Conservation (phyloP, 257 asterid genomes). For the Lithospermum erythrorhizon region DNA sequence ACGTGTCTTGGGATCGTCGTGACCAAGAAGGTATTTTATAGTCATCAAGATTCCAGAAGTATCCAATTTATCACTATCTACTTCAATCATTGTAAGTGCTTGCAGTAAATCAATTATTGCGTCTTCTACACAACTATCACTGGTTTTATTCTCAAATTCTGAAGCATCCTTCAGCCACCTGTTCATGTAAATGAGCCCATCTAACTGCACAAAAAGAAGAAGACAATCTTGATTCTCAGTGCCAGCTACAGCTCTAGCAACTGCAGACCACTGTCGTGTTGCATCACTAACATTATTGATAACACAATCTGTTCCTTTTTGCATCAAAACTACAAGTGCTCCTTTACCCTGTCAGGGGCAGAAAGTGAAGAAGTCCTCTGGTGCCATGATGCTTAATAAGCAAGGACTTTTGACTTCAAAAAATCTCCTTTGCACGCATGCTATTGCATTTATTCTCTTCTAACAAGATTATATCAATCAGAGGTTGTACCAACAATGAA, state of each 20-base stretch:
- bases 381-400: constrained; percentile 30
- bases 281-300: constrained; percentile 30
- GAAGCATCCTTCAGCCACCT: constrained; percentile 51
- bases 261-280: constrained; percentile 43
- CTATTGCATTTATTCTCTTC: background rate
- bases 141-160: constrained; percentile 23
- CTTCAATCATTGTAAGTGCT: constrained; percentile 37
- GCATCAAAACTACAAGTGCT: constrained; percentile 40
- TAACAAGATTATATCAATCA: background rate
- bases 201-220: constrained; percentile 43
- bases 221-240: constrained; percentile 52
- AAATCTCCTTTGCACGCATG: background rate
- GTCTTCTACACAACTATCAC: constrained; percentile 32
- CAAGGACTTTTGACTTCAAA: constrained; percentile 4
- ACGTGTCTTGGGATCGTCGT: constrained; percentile 28
- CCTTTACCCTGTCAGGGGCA: constrained; percentile 44
- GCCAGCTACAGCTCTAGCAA: constrained; percentile 40
- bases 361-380: constrained; percentile 51
- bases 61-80: constrained; percentile 25
- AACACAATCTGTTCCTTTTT: constrained; percentile 22
- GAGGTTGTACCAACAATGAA: no score
- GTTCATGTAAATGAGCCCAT: constrained; percentile 31
- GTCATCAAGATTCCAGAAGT: constrained; percentile 30
- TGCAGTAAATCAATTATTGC: constrained; percentile 31
- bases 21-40: constrained; percentile 28